Conservation (phyloP, 345 rosid species). For the Arabidopsis thaliana region DNA sequence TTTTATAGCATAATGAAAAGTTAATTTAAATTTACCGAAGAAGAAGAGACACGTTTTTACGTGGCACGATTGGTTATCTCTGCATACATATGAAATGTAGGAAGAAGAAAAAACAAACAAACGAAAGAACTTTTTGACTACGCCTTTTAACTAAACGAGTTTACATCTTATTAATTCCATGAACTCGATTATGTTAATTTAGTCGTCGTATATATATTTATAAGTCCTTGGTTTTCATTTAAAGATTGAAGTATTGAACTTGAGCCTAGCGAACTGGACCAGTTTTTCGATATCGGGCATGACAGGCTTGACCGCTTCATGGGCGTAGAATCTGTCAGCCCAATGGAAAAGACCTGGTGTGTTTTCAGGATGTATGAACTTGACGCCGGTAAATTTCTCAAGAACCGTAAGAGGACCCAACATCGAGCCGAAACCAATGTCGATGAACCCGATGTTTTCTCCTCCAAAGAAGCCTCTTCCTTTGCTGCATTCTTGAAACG, state of each 20-base stretch:
- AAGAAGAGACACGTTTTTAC: background rate
- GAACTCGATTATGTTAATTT: background rate
- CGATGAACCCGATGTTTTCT: conserved; percentile 65
- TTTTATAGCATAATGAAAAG: too few species aligned
- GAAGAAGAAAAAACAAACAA: background rate
- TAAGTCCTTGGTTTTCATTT: conserved; percentile 10
- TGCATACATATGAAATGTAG: background rate
- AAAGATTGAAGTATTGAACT: conserved; percentile 41
- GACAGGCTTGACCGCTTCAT: conserved; percentile 69
- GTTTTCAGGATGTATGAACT: conserved; percentile 54
- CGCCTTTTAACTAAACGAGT: conserved; percentile 8
- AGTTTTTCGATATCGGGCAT: conserved; percentile 79
- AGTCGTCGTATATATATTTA: too few species aligned
- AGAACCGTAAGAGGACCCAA: conserved; percentile 68
- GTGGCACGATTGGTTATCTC: background rate
- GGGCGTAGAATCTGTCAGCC: conserved; percentile 62
- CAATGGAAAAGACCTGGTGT: conserved; percentile 64
- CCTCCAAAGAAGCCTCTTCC: conserved; percentile 86
- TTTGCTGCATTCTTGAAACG: conserved; percentile 60
- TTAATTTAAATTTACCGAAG: too few species aligned
- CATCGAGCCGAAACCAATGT: conserved; percentile 69
- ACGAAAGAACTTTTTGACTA: conserved; percentile 10
- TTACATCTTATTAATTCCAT: background rate
- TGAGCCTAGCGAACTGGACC: conserved; percentile 39
- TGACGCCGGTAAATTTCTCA: conserved; percentile 45